phyloP scores from a whole-genome alignment of 768 basidiomycete genomes.

The Lanmaoa rubissima region DNA sequence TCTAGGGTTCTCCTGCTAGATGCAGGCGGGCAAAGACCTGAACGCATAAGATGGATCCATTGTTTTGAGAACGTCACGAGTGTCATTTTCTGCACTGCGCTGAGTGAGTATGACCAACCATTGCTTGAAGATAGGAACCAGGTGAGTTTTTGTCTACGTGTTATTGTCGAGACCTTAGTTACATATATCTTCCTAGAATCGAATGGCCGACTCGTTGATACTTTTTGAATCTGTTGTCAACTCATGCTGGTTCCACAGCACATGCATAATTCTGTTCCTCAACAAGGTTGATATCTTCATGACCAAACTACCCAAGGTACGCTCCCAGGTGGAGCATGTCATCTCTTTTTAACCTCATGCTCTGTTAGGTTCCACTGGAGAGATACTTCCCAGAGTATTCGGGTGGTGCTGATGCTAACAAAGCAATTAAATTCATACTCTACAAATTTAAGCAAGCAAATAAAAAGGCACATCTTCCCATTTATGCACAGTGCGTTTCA shows the following conservation, averaged over 20 bases:
- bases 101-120: slow-evolving; percentile 75
- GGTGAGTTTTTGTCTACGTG: slow-evolving; percentile 13
- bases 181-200: slow-evolving; percentile 52
- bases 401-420: no score
- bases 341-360: neutral
- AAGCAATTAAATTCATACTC: no score
- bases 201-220: slow-evolving; percentile 73
- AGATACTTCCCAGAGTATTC: slow-evolving; percentile 66
- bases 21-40: slow-evolving; percentile 76
- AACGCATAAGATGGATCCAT: slow-evolving; percentile 82
- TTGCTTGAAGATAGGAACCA: slow-evolving; percentile 53
- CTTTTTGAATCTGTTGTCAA: slow-evolving; percentile 80
- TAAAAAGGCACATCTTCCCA: no score
- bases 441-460: no score
- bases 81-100: slow-evolving; percentile 73
- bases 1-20: slow-evolving; percentile 33
- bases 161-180: neutral
- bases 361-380: slow-evolving; percentile 63
- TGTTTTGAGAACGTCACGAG: slow-evolving; percentile 77
- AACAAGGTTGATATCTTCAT: slow-evolving; percentile 81
- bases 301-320: slow-evolving; percentile 59
- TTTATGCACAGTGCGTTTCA: no score
- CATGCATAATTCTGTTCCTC: slow-evolving; percentile 66
- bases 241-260: slow-evolving; percentile 71
- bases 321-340: neutral